These are phyloP conservation scores for Avena insularis DNA, from an alignment of 176 grass and related monocot genomes.

Conservation along the genomic window DNA sequence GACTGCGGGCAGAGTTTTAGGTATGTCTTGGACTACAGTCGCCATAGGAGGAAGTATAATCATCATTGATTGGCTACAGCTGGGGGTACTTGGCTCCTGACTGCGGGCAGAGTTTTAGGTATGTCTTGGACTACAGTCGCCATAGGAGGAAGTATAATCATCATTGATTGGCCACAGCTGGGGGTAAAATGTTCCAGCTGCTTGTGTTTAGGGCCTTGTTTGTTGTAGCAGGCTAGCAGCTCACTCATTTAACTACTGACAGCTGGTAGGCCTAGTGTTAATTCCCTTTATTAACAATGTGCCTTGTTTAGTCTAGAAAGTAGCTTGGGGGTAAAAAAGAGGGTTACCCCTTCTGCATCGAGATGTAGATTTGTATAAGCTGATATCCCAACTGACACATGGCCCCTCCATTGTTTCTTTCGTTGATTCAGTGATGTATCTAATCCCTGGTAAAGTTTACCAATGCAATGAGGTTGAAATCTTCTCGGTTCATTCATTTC, in stretches of 20 bases:
- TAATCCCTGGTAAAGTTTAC: constrained; percentile 38
- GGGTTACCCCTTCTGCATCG: constrained; percentile 15
- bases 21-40: constrained; percentile 73
- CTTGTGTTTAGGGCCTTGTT: constrained; percentile 25
- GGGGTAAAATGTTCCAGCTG: constrained; percentile 43
- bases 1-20: constrained; percentile 71
- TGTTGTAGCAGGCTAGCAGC: constrained; percentile 48
- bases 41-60: constrained; percentile 70
- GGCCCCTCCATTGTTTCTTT: constrained; percentile 45
- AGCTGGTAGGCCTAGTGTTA: constrained; percentile 48
- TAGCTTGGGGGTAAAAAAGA: constrained; percentile 31
- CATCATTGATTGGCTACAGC: constrained; percentile 47
- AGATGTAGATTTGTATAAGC: constrained; percentile 34
- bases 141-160: constrained; percentile 72
- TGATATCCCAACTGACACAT: constrained; percentile 32
- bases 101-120: constrained; percentile 75
- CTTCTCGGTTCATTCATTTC: background rate
- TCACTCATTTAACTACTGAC: constrained; percentile 49
- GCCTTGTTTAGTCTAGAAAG: constrained; percentile 48
- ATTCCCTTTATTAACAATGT: constrained; percentile 49
- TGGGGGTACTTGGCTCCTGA: constrained; percentile 39
- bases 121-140: constrained; percentile 72
- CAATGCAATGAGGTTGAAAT: constrained; percentile 16
- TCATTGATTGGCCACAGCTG: constrained; percentile 43
- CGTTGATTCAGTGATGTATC: constrained; percentile 31